A percentile compares a stretch with the other conserved stretches of the same genome.
Conservation (phyloP, 2,329 filamentous ascomycete genomes). For the Pseudogymnoascus sp. region DNA sequence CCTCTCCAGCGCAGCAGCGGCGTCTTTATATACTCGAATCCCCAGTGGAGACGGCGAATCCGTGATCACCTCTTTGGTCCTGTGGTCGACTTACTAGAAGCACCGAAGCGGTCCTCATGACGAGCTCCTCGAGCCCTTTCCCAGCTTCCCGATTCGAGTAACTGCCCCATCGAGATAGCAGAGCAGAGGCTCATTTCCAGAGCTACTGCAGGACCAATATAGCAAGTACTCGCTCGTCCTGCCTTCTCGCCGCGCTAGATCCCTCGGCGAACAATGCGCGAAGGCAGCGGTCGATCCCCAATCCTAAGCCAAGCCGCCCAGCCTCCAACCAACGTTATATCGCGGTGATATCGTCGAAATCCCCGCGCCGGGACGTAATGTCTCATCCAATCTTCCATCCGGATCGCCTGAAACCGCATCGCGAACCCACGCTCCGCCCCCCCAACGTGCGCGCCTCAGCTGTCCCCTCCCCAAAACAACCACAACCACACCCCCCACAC, state of each 20-base stretch:
- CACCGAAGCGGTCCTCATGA: neutral
- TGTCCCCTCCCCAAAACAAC: neutral
- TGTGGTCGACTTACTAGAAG: neutral
- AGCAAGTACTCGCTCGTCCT: neutral
- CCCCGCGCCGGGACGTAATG: neutral
- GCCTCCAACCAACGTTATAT: no score
- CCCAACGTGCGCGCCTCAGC: neutral
- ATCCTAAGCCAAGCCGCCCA: no score
- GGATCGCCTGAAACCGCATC: neutral
- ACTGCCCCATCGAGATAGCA: neutral
- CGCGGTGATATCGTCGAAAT: neutral
- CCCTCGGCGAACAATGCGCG: neutral
- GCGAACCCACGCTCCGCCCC: neutral
- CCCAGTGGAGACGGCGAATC: neutral
- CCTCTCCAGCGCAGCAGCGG: neutral
- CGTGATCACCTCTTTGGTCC: neutral
- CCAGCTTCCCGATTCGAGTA: neutral
- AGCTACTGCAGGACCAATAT: neutral
- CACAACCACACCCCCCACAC: neutral
- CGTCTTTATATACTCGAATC: neutral
- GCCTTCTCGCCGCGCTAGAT: neutral
- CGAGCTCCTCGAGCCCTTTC: neutral
- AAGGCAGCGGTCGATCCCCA: no score
- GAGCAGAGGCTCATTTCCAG: neutral
- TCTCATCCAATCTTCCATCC: neutral